Percentiles rank a stretch among this genome's conserved stretches.
Evolutionary conservation across 1,139 yeast species (phyloP).

Genomic region (Diutina rugosa): DNA sequence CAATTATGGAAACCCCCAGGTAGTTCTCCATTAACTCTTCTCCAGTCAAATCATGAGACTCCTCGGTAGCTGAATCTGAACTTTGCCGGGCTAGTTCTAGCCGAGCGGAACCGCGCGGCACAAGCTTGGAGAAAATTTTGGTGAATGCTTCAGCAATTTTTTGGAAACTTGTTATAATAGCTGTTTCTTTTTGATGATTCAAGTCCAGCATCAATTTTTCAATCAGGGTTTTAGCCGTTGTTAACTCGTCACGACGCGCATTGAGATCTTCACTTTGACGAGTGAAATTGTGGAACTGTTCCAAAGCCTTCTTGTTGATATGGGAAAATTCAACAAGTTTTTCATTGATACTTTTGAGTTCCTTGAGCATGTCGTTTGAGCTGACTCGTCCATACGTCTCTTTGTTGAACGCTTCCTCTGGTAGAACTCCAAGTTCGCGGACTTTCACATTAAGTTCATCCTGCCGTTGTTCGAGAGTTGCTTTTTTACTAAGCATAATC

Average conservation of each 20-base stretch:
- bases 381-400: constrained; percentile 26
- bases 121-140: constrained; percentile 65
- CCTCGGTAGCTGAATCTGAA: constrained; percentile 4
- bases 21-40: constrained; percentile 41
- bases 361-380: constrained; percentile 42
- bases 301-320: constrained; percentile 84
- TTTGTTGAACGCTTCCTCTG: constrained; percentile 63
- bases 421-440: constrained; percentile 74
- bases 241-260: constrained; percentile 56
- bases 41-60: neutral
- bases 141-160: constrained; percentile 66
- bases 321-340: constrained; percentile 55
- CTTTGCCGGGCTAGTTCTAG: constrained; percentile 7
- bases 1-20: constrained; percentile 75
- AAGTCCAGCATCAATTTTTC: constrained; percentile 59
- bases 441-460: constrained; percentile 65
- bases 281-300: constrained; percentile 66
- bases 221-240: constrained; percentile 59
- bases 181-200: constrained; percentile 70
- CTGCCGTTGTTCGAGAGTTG: constrained; percentile 46
- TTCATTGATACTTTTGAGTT: constrained; percentile 44
- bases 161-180: constrained; percentile 66
- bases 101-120: constrained; percentile 73
- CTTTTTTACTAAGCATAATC: constrained; percentile 45
- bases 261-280: constrained; percentile 59